Percentiles rank a stretch among this genome's conserved stretches.
phyloP scores from a whole-genome alignment of 352 stramenopile species.

The Pythium sukuiense region DNA sequence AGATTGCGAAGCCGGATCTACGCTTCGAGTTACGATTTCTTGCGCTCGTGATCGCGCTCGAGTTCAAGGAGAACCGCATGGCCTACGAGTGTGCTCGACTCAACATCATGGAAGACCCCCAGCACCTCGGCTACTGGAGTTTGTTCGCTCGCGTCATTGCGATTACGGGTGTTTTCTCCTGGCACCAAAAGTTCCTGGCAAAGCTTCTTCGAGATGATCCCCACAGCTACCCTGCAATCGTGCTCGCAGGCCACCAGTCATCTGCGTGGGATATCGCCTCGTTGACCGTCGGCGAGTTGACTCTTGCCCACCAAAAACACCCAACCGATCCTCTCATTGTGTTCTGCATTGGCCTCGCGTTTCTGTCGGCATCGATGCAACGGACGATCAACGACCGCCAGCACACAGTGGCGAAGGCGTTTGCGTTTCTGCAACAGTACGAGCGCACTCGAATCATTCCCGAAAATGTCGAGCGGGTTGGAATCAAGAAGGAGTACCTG shows the following conservation, averaged over 20 bases:
- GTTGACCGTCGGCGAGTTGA: slow-evolving; percentile 82
- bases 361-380: slow-evolving; percentile 83
- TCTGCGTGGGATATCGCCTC: slow-evolving; percentile 85
- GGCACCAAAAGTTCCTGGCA: slow-evolving; percentile 85
- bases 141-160: slow-evolving; percentile 82
- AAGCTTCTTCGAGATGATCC: slow-evolving; percentile 79
- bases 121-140: slow-evolving; percentile 85
- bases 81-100: slow-evolving; percentile 84
- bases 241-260: slow-evolving; percentile 82
- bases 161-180: slow-evolving; percentile 84
- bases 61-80: slow-evolving; percentile 87
- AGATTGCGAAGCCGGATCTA: slow-evolving; percentile 66
- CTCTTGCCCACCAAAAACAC: slow-evolving; percentile 77
- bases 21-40: slow-evolving; percentile 84
- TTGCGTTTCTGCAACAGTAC: slow-evolving; percentile 86
- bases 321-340: slow-evolving; percentile 72
- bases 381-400: slow-evolving; percentile 85
- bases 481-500: slow-evolving; percentile 60
- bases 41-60: slow-evolving; percentile 78
- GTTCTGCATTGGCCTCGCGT: slow-evolving; percentile 84
- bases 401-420: slow-evolving; percentile 82
- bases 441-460: slow-evolving; percentile 51
- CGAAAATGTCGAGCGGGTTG: slow-evolving; percentile 36
- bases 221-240: slow-evolving; percentile 73
- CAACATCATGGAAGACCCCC: slow-evolving; percentile 85